Evolutionary conservation across 148 eudicot species (phyloP).

Genomic region (Camellia lanceoleosa): DNA sequence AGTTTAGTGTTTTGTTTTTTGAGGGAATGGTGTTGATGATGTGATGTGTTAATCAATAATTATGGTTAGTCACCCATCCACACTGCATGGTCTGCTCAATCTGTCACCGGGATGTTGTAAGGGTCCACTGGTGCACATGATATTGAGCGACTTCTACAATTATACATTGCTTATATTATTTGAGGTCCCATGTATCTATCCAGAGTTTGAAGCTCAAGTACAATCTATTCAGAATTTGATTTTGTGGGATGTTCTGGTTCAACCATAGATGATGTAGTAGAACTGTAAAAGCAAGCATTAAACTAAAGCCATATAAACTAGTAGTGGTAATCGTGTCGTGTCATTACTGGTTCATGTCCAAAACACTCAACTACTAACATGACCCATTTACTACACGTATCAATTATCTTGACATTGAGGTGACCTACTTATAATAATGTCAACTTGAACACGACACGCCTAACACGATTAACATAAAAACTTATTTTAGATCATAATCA

Average conservation of each 20-base stretch:
- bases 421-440: too few species aligned
- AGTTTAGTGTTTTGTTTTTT: neutral
- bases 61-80: neutral
- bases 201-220: neutral
- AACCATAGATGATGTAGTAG: neutral
- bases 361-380: too few species aligned
- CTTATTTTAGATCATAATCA: too few species aligned
- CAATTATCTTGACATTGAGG: too few species aligned
- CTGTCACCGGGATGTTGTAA: neutral
- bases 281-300: neutral
- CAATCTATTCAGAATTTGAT: neutral
- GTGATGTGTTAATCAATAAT: neutral
- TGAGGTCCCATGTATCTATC: neutral
- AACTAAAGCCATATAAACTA: too few species aligned
- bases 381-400: too few species aligned
- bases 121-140: neutral
- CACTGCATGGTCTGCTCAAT: neutral
- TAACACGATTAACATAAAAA: too few species aligned
- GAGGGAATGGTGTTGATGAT: neutral
- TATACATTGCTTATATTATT: neutral
- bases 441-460: too few species aligned
- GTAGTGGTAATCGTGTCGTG: too few species aligned
- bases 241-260: too few species aligned
- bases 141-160: too few species aligned
- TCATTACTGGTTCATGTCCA: too few species aligned